phyloP scores from a whole-genome alignment of 2,329 filamentous ascomycete species.

The Ophiostoma pallidulum region DNA sequence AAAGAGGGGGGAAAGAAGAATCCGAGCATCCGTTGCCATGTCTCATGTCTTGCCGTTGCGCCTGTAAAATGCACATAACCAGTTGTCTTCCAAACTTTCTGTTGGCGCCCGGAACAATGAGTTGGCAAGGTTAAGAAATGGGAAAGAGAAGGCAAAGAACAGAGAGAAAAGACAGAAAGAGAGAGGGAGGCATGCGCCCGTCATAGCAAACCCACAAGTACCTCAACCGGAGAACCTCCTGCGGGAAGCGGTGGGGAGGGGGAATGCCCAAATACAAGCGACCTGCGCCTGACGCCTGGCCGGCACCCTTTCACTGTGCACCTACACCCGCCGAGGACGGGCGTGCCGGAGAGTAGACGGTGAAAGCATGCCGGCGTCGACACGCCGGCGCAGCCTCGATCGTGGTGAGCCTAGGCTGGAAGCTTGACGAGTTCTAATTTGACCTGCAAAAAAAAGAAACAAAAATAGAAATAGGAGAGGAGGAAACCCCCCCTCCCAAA shows the following conservation, averaged over 20 bases:
- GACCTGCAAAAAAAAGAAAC: conserved; percentile 8
- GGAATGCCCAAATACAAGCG: background rate
- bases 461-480: background rate
- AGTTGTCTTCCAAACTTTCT: conserved; percentile 2
- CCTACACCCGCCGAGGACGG: conserved; percentile 7
- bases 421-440: conserved; percentile 12
- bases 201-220: background rate
- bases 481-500: too few species aligned
- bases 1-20: background rate
- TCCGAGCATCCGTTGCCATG: too few species aligned
- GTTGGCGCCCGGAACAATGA: conserved; percentile 4
- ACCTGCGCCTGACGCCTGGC: background rate
- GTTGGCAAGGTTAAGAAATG: background rate
- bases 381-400: conserved; percentile 9
- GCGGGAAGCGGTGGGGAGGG: background rate
- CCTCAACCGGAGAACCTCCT: background rate
- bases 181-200: background rate
- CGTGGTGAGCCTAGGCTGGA: background rate
- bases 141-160: background rate
- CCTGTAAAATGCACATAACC: conserved; percentile 8
- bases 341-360: conserved; percentile 8
- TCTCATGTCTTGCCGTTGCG: background rate
- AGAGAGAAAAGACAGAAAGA: background rate
- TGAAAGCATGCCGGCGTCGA: conserved; percentile 6
- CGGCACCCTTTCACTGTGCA: background rate